Percentiles rank a stretch among this genome's conserved stretches.
Evolutionary conservation across 2,329 filamentous ascomycete species (phyloP).

Genomic region (Penicillium italicum): DNA sequence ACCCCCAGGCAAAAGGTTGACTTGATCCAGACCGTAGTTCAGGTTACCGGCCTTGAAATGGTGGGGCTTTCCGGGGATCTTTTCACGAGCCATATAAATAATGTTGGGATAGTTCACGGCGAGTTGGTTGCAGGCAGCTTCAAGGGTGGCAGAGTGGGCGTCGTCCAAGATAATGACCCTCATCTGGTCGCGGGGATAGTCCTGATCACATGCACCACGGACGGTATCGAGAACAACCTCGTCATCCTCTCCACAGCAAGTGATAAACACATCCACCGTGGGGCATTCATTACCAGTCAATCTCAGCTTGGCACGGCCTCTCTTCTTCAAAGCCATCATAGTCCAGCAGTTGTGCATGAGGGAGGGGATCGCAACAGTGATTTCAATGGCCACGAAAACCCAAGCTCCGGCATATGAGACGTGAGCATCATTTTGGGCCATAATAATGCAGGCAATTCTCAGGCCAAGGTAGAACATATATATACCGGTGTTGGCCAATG

Average conservation of each 20-base stretch:
- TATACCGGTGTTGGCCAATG: conserved; percentile 34
- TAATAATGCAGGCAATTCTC: conserved; percentile 53
- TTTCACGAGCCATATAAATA: conserved; percentile 44
- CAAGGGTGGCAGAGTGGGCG: conserved; percentile 33
- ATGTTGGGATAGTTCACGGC: conserved; percentile 38
- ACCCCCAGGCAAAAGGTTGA: conserved; percentile 52
- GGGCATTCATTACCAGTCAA: conserved; percentile 39
- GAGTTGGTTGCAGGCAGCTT: conserved; percentile 35
- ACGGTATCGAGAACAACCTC: conserved; percentile 43
- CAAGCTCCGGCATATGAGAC: conserved; percentile 51
- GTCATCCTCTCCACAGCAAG: conserved; percentile 44
- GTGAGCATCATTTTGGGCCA: conserved; percentile 45
- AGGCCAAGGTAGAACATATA: conserved; percentile 49
- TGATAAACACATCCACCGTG: conserved; percentile 44
- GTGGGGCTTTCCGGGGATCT: conserved; percentile 40
- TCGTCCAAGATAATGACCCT: conserved; percentile 43
- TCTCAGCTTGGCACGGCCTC: conserved; percentile 53
- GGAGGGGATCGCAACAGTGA: conserved; percentile 52
- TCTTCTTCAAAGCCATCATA: conserved; percentile 55
- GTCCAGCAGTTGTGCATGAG: conserved; percentile 58
- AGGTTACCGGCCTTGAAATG: conserved; percentile 65
- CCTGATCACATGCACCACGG: conserved; percentile 37
- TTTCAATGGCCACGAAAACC: conserved; percentile 56
- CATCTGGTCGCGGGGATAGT: conserved; percentile 41
- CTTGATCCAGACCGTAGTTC: conserved; percentile 56